Conservation (phyloP, 331 rosid species). For the Arachis monticola region DNA sequence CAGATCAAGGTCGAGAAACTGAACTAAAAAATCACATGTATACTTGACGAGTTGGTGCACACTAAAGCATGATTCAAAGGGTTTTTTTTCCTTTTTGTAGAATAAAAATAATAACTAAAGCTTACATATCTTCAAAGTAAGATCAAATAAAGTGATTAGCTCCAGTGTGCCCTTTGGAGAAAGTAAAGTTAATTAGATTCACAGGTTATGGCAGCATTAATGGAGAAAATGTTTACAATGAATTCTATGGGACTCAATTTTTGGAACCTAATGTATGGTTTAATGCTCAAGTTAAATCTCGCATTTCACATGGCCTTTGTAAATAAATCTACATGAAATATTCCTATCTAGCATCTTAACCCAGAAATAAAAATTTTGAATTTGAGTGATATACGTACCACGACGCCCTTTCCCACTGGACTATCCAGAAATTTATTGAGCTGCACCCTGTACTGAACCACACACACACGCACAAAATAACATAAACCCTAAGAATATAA, state of each 20-base stretch:
- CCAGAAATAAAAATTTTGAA: no score
- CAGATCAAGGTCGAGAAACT: not conserved
- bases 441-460: constrained; percentile 85
- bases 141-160: not conserved
- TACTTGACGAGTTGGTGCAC: not conserved
- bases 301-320: no score
- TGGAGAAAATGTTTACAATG: not conserved
- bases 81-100: no score
- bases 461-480: constrained; percentile 10
- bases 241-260: no score
- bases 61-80: not conserved
- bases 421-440: constrained; percentile 62
- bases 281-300: no score
- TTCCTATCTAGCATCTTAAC: no score
- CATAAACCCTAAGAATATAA: not conserved
- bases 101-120: no score
- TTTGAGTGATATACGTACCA: constrained; percentile 46
- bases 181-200: not conserved
- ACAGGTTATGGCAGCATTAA: not conserved
- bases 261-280: no score
- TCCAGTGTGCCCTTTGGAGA: not conserved
- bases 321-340: no score
- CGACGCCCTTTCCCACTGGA: constrained; percentile 73
- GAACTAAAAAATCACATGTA: not conserved
- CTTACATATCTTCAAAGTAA: no score